Evolutionary conservation across 768 basidiomycete genomes (phyloP).

Genomic region (Symmetrospora coprosmae): DNA sequence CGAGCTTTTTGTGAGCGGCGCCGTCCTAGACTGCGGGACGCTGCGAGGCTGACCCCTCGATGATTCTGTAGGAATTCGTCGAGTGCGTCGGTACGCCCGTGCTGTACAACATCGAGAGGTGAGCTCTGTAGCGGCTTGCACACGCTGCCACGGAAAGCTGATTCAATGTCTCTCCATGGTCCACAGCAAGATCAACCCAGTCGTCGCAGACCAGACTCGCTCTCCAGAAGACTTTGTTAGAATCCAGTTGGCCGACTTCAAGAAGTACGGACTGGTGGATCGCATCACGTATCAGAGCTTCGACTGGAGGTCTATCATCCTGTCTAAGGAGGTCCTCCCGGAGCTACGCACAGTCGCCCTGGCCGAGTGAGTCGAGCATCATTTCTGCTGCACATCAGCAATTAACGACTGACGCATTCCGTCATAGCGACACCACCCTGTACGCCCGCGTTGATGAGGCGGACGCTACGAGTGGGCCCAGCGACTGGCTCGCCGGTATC

Average conservation of each 20-base stretch:
- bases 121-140: background rate
- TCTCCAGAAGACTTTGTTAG: constrained; percentile 22
- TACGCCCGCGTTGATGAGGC: constrained; percentile 2
- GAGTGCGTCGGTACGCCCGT: constrained; percentile 13
- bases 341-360: constrained; percentile 19
- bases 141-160: background rate
- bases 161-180: background rate
- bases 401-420: background rate
- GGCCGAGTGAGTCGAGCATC: background rate
- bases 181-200: constrained; percentile 13
- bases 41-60: background rate
- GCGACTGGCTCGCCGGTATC: constrained; percentile 15
- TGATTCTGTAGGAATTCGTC: constrained; percentile 18
- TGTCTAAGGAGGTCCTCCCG: constrained; percentile 18
- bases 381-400: background rate
- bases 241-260: background rate
- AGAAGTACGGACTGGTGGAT: background rate
- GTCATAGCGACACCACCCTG: constrained; percentile 11
- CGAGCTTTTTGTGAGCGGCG: constrained; percentile 13
- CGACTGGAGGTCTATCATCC: constrained; percentile 19
- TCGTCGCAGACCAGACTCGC: constrained; percentile 3
- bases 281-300: constrained; percentile 26
- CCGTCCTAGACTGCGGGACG: background rate
- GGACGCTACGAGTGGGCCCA: constrained; percentile 14
- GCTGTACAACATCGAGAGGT: constrained; percentile 25